Conservation (phyloP, 2,329 filamentous ascomycete genomes). For the Pestalotiopsis fici region DNA sequence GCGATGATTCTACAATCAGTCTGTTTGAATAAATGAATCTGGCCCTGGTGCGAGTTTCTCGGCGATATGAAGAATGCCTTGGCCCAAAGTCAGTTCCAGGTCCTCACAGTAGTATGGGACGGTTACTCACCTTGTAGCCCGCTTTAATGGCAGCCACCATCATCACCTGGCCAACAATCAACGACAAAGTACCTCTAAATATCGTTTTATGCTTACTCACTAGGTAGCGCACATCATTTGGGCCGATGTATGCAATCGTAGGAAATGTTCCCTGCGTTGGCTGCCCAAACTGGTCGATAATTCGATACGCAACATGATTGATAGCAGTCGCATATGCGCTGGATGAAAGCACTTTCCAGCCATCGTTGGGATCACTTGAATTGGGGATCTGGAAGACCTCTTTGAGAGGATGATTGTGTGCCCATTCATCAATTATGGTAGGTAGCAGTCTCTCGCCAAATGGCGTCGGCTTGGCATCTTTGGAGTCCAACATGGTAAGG, state of each 20-base stretch:
- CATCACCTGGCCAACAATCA: constrained; percentile 7
- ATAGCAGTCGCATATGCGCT: constrained; percentile 38
- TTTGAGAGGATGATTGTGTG: constrained; percentile 31
- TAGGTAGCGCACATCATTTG: constrained; percentile 31
- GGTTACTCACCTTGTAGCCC: constrained; percentile 31
- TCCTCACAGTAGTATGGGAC: not conserved
- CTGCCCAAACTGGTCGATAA: constrained; percentile 28
- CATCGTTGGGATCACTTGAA: constrained; percentile 34
- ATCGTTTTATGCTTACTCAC: not conserved
- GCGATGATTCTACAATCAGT: constrained; percentile 38
- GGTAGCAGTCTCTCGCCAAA: constrained; percentile 31
- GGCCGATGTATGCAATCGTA: constrained; percentile 47
- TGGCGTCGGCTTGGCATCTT: no score
- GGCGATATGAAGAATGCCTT: constrained; percentile 41
- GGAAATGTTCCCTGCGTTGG: constrained; percentile 26
- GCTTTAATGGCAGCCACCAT: constrained; percentile 25
- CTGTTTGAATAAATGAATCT: constrained; percentile 38
- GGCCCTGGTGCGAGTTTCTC: constrained; percentile 39
- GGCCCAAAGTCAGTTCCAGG: not conserved
- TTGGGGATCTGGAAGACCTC: constrained; percentile 35
- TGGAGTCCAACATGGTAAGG: no score
- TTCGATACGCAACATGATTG: constrained; percentile 36
- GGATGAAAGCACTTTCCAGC: constrained; percentile 39
- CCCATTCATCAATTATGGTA: constrained; percentile 38
- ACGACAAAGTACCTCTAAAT: not conserved